These are phyloP conservation scores for Lanzia echinophila DNA, from an alignment of 2,329 filamentous ascomycete species.

Conservation along the genomic window DNA sequence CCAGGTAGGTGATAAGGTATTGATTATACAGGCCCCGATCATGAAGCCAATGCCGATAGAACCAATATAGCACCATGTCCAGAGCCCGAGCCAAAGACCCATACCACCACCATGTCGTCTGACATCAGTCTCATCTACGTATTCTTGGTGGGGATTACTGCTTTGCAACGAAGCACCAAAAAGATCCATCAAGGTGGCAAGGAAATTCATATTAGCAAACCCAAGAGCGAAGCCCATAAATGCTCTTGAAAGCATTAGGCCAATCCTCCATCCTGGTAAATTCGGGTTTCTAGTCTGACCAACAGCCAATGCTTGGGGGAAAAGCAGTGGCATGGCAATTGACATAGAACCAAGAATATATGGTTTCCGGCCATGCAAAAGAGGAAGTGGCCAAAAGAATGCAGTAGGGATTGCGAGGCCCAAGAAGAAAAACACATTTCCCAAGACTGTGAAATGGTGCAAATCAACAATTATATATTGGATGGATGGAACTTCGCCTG, in stretches of 20 bases:
- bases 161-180: constrained; percentile 73
- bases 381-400: constrained; percentile 65
- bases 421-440: constrained; percentile 67
- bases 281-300: constrained; percentile 49
- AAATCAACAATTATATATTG: constrained; percentile 70
- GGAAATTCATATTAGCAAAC: constrained; percentile 71
- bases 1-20: constrained; percentile 58
- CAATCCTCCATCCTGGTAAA: constrained; percentile 48
- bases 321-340: constrained; percentile 64
- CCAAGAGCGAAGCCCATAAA: constrained; percentile 64
- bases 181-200: constrained; percentile 64
- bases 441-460: constrained; percentile 59
- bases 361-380: constrained; percentile 70
- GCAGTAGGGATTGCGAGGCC: constrained; percentile 65
- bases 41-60: constrained; percentile 67
- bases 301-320: constrained; percentile 67
- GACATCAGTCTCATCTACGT: constrained; percentile 60
- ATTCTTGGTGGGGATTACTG: constrained; percentile 63
- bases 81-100: constrained; percentile 72
- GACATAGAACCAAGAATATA: constrained; percentile 66
- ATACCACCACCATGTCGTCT: constrained; percentile 71
- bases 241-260: constrained; percentile 56
- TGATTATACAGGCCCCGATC: constrained; percentile 63
- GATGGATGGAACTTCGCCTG: constrained; percentile 70
- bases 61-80: constrained; percentile 71